Evolutionary conservation across 1,284 basidiomycete species (phyloP).

Genomic region (Ustilago cynodontis): DNA sequence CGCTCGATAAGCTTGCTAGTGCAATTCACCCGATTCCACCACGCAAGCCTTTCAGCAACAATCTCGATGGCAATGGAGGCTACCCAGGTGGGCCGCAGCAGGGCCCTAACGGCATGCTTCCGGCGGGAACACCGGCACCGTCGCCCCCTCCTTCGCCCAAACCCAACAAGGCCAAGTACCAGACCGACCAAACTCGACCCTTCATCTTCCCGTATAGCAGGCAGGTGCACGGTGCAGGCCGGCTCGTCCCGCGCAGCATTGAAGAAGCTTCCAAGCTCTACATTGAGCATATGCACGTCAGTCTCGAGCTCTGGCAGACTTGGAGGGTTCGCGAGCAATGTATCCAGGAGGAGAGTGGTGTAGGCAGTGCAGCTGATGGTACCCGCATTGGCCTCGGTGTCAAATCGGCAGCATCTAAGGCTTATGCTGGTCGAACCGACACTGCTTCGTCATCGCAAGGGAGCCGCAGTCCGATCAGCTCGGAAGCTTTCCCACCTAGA

Average conservation of each 20-base stretch:
- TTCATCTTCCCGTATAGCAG: conserved; percentile 91
- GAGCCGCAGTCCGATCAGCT: conserved; percentile 58
- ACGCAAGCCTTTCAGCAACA: conserved; percentile 52
- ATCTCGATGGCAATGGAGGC: conserved; percentile 87
- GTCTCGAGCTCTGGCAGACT: conserved; percentile 89
- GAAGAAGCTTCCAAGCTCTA: conserved; percentile 95
- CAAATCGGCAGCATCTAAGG: conserved; percentile 24
- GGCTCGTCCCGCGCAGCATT: conserved; percentile 89
- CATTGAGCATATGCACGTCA: conserved; percentile 88
- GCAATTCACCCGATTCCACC: conserved; percentile 59
- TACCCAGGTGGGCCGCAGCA: conserved; percentile 78
- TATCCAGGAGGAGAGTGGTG: conserved; percentile 90
- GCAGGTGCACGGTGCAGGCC: conserved; percentile 68
- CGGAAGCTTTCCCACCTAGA: conserved; percentile 43
- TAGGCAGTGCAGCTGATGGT: conserved; percentile 76
- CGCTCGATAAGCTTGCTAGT: conserved; percentile 67
- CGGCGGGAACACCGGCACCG: conserved; percentile 78
- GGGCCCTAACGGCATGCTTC: conserved; percentile 38
- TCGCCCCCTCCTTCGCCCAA: conserved; percentile 86
- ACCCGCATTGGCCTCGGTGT: conserved; percentile 53
- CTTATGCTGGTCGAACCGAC: conserved; percentile 39
- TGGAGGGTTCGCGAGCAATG: conserved; percentile 95
- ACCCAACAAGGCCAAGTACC: conserved; percentile 97
- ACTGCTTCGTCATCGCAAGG: conserved; percentile 55
- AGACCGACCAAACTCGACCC: conserved; percentile 93